phyloP scores from a whole-genome alignment of 106 monocot genomes.

The Dioscorea zingiberensis region DNA sequence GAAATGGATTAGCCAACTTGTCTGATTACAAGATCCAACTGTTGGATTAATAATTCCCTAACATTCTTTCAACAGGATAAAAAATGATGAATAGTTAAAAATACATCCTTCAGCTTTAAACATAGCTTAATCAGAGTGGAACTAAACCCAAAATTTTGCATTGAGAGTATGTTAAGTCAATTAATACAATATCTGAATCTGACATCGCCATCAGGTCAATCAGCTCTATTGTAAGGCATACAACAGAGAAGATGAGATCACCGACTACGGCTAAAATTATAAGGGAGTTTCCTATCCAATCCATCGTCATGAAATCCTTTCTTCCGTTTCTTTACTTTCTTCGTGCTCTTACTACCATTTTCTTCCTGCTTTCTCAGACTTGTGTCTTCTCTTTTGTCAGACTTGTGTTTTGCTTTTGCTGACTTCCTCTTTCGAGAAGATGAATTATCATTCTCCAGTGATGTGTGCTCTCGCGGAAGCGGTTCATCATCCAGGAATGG shows the following conservation, averaged over 20 bases:
- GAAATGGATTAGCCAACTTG: too few relatives aligned
- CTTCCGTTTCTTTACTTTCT: slow-evolving; percentile 5
- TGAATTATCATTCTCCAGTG: slow-evolving; percentile 1
- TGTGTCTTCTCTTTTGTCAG: not conserved
- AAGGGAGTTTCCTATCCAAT: not conserved
- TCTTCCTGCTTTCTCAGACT: slow-evolving; percentile 5
- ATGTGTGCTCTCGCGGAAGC: slow-evolving; percentile 46
- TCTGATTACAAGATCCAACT: too few relatives aligned
- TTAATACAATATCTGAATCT: too few relatives aligned
- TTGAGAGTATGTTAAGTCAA: too few relatives aligned
- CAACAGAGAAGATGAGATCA: not conserved
- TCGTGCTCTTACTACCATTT: slow-evolving; percentile 9
- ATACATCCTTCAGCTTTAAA: too few relatives aligned
- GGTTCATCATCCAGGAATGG: slow-evolving; percentile 77
- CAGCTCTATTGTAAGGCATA: too few relatives aligned
- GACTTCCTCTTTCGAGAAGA: slow-evolving; percentile 26
- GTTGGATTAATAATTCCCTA: too few relatives aligned
- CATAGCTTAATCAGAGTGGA: too few relatives aligned
- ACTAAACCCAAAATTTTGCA: too few relatives aligned
- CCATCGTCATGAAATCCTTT: slow-evolving; percentile 12
- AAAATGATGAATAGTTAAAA: too few relatives aligned
- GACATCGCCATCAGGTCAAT: too few relatives aligned
- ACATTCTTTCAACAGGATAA: too few relatives aligned
- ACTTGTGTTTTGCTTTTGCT: slow-evolving; percentile 14
- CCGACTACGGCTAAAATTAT: not conserved